Base-by-base conservation (phyloP, 2,329 filamentous ascomycete species). In the Penicillium sp. region DNA sequence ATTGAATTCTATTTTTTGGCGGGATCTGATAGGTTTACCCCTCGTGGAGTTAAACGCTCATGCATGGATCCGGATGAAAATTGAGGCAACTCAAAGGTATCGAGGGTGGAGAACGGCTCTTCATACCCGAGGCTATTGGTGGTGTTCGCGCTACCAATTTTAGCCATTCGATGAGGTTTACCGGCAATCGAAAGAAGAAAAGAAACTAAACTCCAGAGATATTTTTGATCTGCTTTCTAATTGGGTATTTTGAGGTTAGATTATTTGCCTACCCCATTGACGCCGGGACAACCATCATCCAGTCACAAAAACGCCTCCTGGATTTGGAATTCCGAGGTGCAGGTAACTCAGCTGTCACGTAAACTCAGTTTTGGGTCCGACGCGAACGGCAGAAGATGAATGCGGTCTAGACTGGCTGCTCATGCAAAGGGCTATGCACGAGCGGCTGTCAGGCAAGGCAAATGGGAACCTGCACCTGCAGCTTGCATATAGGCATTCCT, bases 361-460 rank as follows among this genome's bases (percentile, higher is more conserved):
- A 52, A 56, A 59, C 50, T 54, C 37, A 48, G 18, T 46, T 40
- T 28, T 13, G 23, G 13, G 19, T 13, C 26, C 23, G 16, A 18
- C 11, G 23, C 33, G 23, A 36, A 48, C 46, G 24, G 11, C 16
- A 23, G 46, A 13, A 21, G 28, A 37, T 48, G 13, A 42, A 52
- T 28, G 42, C 34, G 52, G 54, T 51, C 56, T 50, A 54, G 58
- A 52, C 51, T 40, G 28, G 21, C 43, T 52, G 50, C 46, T 55
- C 40, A 54, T 62, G 53, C 53, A 56, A 40, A 58, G 43, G 46
- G 37, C 52, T 44, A 55, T 52, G 34, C 42, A 50, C 19, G 26
- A 18, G 48, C 48, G 55, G 36, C 52, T 58, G 50, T 60, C 59
- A 56, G 51, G 55, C 18, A 23, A 50, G 37, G 37, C 45, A 53